Evolutionary conservation across 2,329 filamentous ascomycete species (phyloP).

Genomic region (Colletotrichum spaethianum): DNA sequence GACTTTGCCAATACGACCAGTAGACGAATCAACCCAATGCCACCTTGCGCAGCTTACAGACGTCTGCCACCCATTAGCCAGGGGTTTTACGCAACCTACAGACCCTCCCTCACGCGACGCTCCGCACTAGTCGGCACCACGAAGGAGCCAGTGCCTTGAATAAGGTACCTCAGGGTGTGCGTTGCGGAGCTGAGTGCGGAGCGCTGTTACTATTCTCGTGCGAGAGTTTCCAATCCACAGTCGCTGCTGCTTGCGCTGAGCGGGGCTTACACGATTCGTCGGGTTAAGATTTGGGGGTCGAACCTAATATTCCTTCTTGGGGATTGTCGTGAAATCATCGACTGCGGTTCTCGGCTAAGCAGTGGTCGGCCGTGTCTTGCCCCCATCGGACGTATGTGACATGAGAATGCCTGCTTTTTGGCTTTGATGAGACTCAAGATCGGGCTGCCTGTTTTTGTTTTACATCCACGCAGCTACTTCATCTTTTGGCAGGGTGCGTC

Average conservation of each 20-base stretch:
- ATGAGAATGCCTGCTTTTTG: background rate
- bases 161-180: background rate
- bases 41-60: too few species aligned
- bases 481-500: background rate
- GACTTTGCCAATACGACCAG: too few species aligned
- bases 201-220: constrained; percentile 19
- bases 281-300: background rate
- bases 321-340: background rate
- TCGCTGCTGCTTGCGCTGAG: constrained; percentile 1
- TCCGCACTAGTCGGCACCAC: background rate
- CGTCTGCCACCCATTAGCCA: too few species aligned
- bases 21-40: too few species aligned
- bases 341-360: background rate
- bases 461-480: background rate
- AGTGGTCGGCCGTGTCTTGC: background rate
- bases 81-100: background rate
- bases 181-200: constrained; percentile 10
- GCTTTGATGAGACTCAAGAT: background rate
- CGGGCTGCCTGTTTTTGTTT: background rate
- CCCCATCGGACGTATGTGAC: constrained; percentile 20
- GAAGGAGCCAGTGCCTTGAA: background rate
- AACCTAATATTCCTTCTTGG: background rate
- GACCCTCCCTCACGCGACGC: too few species aligned
- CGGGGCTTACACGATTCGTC: constrained; percentile 3
- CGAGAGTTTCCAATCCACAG: background rate